Percentiles rank a stretch among this genome's conserved stretches.
phyloP scores from a whole-genome alignment of 176 grass and related monocot species.

The Avena sativa region DNA sequence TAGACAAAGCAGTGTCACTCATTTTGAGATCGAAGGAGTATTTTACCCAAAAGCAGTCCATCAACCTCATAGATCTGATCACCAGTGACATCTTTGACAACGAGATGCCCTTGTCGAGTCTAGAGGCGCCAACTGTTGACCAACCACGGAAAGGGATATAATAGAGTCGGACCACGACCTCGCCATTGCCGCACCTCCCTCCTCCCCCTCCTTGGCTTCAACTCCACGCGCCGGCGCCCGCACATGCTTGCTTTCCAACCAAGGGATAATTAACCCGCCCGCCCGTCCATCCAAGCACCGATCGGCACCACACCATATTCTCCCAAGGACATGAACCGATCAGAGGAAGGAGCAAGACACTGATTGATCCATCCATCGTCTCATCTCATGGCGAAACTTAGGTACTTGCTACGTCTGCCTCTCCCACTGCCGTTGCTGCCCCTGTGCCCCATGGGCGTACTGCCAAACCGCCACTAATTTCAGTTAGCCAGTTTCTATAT shows the following conservation, averaged over 20 bases:
- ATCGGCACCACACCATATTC: not conserved
- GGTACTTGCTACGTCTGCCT: conserved; percentile 33
- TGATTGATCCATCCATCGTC: conserved; percentile 3
- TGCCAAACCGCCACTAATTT: not conserved
- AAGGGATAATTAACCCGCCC: conserved; percentile 53
- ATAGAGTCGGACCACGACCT: not conserved
- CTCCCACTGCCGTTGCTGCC: not conserved
- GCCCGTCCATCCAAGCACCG: not conserved
- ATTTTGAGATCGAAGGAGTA: too few relatives aligned
- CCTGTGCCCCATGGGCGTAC: too few relatives aligned
- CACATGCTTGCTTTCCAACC: conserved; percentile 71
- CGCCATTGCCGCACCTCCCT: conserved; percentile 37
- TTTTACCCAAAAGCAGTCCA: too few relatives aligned
- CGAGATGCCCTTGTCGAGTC: too few relatives aligned
- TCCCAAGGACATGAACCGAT: not conserved
- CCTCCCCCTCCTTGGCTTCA: conserved; percentile 59
- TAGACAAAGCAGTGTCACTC: too few relatives aligned
- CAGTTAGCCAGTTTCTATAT: not conserved
- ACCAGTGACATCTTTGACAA: too few relatives aligned
- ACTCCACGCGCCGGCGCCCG: conserved; percentile 48
- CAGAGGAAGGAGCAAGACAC: conserved; percentile 19
- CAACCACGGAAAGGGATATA: too few relatives aligned
- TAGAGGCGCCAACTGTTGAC: too few relatives aligned
- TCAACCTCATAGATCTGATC: too few relatives aligned
- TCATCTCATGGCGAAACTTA: conserved; percentile 36